These are phyloP conservation scores for Annulohypoxylon nitens DNA, from an alignment of 495 filamentous ascomycete species.

Conservation along the genomic window DNA sequence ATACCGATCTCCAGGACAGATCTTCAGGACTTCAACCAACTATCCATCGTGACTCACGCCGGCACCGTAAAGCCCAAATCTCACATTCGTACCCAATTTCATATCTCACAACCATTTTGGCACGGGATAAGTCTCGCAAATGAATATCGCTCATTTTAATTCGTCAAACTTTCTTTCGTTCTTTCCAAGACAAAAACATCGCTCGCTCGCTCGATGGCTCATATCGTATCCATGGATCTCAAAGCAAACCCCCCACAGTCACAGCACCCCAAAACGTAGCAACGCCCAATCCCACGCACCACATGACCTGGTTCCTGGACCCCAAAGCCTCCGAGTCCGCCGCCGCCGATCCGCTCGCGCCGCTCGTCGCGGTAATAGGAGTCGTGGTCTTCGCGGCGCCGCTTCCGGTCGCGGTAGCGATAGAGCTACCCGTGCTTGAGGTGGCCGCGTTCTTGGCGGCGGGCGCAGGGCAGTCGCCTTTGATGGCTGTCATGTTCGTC, in stretches of 20 bases:
- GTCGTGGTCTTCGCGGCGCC: conserved; percentile 10
- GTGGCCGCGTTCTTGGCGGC: conserved; percentile 18
- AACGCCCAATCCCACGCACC: conserved; percentile 11
- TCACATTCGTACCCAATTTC: background rate
- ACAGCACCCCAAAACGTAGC: conserved; percentile 15
- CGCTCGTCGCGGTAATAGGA: conserved; percentile 13
- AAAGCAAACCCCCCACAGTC: background rate
- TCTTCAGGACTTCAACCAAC: background rate
- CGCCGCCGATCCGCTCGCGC: background rate
- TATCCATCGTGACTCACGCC: background rate
- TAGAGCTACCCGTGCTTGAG: background rate
- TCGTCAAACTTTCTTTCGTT: background rate
- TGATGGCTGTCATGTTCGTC: conserved; percentile 36
- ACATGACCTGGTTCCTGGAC: background rate
- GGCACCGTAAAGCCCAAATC: background rate
- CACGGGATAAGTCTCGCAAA: background rate
- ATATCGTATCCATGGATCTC: background rate
- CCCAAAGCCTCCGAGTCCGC: conserved; percentile 13
- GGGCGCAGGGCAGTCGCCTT: conserved; percentile 45
- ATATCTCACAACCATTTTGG: background rate
- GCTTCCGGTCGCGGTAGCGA: background rate
- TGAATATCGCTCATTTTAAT: background rate
- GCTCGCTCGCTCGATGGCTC: background rate
- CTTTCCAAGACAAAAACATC: background rate
- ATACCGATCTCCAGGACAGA: background rate